Conservation (phyloP, 805 yeast species). For the Priceomyces haplophilus region DNA sequence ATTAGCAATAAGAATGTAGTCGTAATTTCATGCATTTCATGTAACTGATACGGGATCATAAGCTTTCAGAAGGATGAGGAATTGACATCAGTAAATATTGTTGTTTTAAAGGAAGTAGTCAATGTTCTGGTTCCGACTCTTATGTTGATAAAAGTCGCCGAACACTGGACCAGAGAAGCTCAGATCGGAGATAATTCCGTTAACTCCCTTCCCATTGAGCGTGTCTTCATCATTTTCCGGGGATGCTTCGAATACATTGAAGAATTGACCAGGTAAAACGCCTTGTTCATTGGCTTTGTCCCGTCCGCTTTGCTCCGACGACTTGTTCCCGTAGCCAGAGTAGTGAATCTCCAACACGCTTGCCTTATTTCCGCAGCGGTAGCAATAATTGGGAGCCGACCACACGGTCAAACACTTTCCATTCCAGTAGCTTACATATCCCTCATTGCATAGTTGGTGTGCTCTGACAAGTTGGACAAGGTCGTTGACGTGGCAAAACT, state of each 20-base stretch:
- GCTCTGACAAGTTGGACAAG: conserved; percentile 86
- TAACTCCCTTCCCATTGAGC: conserved; percentile 37
- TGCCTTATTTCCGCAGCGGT: conserved; percentile 94
- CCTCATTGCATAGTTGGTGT: conserved; percentile 95
- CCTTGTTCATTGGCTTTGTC: conserved; percentile 14
- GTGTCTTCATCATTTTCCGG: conserved; percentile 80
- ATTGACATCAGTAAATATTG: not conserved
- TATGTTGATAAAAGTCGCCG: conserved; percentile 26
- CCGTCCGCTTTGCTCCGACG: not conserved
- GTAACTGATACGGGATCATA: too few species aligned
- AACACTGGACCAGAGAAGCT: conserved; percentile 8
- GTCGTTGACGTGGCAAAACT: conserved; percentile 73
- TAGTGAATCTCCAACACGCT: conserved; percentile 83
- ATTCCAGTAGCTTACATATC: conserved; percentile 86
- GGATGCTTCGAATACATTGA: conserved; percentile 95
- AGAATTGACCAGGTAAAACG: conserved; percentile 54
- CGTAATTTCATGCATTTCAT: too few species aligned
- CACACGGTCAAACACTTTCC: conserved; percentile 94
- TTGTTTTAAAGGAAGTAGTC: conserved; percentile 47
- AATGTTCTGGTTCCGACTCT: conserved; percentile 37
- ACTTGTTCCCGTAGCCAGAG: conserved; percentile 39
- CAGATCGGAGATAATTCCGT: conserved; percentile 22
- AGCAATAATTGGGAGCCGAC: conserved; percentile 98
- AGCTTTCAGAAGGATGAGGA: not conserved
- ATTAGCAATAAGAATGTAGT: too few species aligned